Base-by-base conservation (phyloP, 306 rosid genomes). In the Oemleria cerasiformis region DNA sequence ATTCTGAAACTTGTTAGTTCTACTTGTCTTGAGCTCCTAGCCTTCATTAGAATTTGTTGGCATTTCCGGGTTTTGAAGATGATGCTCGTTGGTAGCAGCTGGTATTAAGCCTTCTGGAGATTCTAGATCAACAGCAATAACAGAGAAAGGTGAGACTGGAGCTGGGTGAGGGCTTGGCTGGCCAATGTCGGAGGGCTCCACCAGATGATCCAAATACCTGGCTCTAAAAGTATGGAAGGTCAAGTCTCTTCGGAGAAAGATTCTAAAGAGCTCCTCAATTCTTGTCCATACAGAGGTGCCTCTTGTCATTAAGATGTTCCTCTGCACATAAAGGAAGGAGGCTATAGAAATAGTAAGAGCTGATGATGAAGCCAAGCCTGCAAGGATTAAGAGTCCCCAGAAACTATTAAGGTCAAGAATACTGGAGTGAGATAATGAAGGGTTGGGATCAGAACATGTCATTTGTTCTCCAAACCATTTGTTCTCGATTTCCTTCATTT, bases 331-430 rank as follows among this genome's bases (percentile, higher is more conserved):
- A 13, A 83, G 43, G 62, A 90, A 87, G 43, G 61, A 75, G 4
- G 44, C 25, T 36, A 58, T 72, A 56, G 74, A 86, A 59, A 85
- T 3, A 5, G 72, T 9, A 44, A 88, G 81, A 44, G 92, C 79
- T 9, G 8, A 40, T 2, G 72, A 6, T 1, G 88, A 87, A 71
- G 84, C 76, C 65, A 61, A 30, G 11, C 90, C 85, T 4, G 80
- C 82, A 14, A 92, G 49, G 50, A 89, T 83, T 62, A 84, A 86
- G 20, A 87, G 79, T 5, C 93, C 96, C 91, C 88, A 87, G 21
- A 88, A 80, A 81, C 88, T 88, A 10, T 84, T 79, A 16, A 91
- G 74, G 40, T 85, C 81, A 3, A 91, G 87, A 70, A 71, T 87
- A 13, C 17, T 64, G 7, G 96, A 80, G 11, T 51, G 30, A 23